These are phyloP conservation scores for Pseudogymnoascus sp. DNA, from an alignment of 2,329 filamentous ascomycete genomes.

Conservation along the genomic window DNA sequence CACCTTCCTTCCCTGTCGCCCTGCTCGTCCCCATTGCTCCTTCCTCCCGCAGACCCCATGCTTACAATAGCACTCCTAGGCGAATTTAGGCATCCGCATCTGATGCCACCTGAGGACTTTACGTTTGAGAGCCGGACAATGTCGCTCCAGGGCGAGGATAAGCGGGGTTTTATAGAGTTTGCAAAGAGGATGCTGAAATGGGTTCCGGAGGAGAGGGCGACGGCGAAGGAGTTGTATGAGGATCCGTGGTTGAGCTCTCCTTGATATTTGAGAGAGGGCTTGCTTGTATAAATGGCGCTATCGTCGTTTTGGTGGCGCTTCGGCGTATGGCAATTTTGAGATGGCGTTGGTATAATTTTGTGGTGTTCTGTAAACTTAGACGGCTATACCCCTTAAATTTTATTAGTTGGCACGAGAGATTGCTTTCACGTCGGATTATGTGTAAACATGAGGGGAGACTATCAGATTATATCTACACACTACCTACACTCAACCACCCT, in stretches of 20 bases:
- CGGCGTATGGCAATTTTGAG: no score
- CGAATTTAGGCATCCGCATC: neutral
- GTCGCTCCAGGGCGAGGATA: conserved; percentile 26
- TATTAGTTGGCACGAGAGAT: neutral
- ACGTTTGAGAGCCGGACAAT: conserved; percentile 18
- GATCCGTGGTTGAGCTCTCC: conserved; percentile 23
- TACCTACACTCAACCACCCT: neutral
- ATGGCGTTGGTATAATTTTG: neutral
- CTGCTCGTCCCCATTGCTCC: neutral
- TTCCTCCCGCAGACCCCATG: neutral
- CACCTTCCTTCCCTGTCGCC: neutral
- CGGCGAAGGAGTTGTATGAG: conserved; percentile 26
- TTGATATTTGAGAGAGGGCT: neutral
- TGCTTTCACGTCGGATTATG: neutral
- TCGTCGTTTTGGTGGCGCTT: no score
- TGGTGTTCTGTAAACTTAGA: neutral
- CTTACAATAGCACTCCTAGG: neutral
- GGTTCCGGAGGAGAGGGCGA: conserved; percentile 27
- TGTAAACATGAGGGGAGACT: neutral
- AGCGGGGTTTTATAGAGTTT: conserved; percentile 26
- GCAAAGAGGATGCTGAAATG: conserved; percentile 27
- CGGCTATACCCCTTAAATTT: neutral
- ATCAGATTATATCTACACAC: neutral
- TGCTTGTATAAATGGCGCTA: no score
- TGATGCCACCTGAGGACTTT: neutral